Base-by-base conservation (phyloP, 2,329 filamentous ascomycete species). In the Emmonsia crescens region DNA sequence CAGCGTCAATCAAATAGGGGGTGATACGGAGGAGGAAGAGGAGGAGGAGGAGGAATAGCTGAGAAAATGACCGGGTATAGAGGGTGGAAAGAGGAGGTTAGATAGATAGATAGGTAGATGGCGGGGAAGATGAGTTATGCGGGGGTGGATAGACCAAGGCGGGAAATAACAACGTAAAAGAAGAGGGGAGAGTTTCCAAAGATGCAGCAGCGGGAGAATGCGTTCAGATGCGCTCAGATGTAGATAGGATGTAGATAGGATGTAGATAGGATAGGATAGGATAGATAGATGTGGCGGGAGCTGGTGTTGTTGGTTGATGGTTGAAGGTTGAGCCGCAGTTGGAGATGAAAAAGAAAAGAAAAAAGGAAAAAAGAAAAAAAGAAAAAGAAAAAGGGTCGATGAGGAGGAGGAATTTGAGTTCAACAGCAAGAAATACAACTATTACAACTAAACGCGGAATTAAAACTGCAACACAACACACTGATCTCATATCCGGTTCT, bases 111-210 rank as follows among this genome's bases (percentile, higher is more conserved):
- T n/a, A n/a, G n/a, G 12, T 5, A 3, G 42, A 44, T 21, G 42
- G 42, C 42, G 42, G 42, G 42, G 42, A 44, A 44, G n/a, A 5
- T 44, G 42, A 29, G 46, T n/a, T 49, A 55, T 57, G 55, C 57
- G 61, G 51, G 24, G 61, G 49, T n/a, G n/a, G n/a, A n/a, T n/a
- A n/a, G n/a, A n/a, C n/a, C n/a, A n/a, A n/a, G n/a, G n/a, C n/a
- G n/a, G n/a, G n/a, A n/a, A n/a, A n/a, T n/a, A n/a, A n/a, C n/a
- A n/a, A n/a, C n/a, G n/a, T n/a, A n/a, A n/a, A n/a, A n/a, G n/a
- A 61, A 51, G 60, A 59, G 61, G 61, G 57, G 57, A 60, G 42
- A 61, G 57, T 44, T 52, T 33, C 40, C 60, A 38, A 61, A 46
- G 29, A 57, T 29, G 59, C 48, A 56, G 44, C 46, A 29, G 46